phyloP scores from a whole-genome alignment of 2,329 filamentous ascomycete genomes.

The Exserohilum turcica region DNA sequence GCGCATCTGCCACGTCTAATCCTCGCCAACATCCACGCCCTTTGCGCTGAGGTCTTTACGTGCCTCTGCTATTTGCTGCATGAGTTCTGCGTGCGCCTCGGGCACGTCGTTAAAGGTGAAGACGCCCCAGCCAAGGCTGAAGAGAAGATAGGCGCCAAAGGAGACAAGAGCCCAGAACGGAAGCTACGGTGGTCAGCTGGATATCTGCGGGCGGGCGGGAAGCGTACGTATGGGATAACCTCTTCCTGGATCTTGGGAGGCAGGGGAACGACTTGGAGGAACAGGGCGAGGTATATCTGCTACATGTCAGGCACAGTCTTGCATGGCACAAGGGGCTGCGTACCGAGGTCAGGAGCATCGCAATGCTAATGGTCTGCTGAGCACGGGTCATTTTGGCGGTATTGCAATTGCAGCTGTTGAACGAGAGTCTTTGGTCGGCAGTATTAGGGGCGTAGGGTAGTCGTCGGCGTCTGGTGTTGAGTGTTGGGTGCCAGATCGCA shows the following conservation, averaged over 20 bases:
- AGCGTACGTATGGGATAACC: constrained; percentile 84
- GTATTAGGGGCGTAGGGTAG: constrained; percentile 9
- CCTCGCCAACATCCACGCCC: constrained; percentile 78
- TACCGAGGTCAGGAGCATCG: constrained; percentile 87
- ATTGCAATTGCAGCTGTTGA: constrained; percentile 5
- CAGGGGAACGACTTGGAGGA: constrained; percentile 81
- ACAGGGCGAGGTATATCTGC: constrained; percentile 87
- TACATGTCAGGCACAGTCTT: constrained; percentile 27
- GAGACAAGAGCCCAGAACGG: constrained; percentile 92
- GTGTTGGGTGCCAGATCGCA: constrained; percentile 34
- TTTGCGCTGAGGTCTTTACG: constrained; percentile 73
- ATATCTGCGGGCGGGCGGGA: background rate
- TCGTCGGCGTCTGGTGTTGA: constrained; percentile 24
- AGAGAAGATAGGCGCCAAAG: constrained; percentile 89
- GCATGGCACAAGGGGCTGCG: constrained; percentile 33
- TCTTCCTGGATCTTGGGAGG: constrained; percentile 78
- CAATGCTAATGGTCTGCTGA: constrained; percentile 86
- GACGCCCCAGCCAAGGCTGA: constrained; percentile 88
- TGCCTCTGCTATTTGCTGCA: constrained; percentile 79
- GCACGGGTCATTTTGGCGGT: constrained; percentile 82
- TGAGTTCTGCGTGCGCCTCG: constrained; percentile 85
- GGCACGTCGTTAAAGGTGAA: constrained; percentile 97
- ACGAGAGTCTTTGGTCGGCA: constrained; percentile 31
- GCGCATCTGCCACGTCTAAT: constrained; percentile 12
- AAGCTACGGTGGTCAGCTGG: constrained; percentile 61